Evolutionary conservation across 2,329 filamentous ascomycete genomes (phyloP).

Genomic region (Zasmidium angulare): DNA sequence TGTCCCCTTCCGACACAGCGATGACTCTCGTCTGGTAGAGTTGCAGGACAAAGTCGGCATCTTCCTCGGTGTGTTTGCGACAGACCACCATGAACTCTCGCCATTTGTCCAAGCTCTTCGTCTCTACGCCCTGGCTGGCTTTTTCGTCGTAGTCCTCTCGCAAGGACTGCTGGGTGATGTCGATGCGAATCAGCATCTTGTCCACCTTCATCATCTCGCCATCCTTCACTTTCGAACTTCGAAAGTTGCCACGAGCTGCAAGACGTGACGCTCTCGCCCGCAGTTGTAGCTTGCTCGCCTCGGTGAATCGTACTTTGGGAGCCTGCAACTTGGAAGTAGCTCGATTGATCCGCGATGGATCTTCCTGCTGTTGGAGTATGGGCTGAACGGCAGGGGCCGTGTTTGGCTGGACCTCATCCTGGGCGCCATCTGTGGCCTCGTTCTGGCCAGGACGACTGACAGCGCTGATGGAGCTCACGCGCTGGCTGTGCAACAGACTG

Average conservation of each 20-base stretch:
- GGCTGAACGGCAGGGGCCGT: constrained; percentile 10
- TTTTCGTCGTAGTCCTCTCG: constrained; percentile 65
- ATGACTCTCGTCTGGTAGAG: constrained; percentile 51
- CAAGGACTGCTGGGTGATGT: constrained; percentile 49
- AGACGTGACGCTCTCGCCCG: constrained; percentile 31
- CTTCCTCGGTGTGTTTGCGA: constrained; percentile 55
- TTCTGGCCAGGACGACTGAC: not conserved
- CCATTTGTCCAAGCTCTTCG: constrained; percentile 63
- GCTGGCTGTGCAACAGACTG: constrained; percentile 27
- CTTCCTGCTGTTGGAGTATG: constrained; percentile 11
- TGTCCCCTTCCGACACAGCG: constrained; percentile 50
- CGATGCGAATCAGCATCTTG: constrained; percentile 66
- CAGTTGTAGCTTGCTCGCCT: constrained; percentile 32
- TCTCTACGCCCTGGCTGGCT: constrained; percentile 59
- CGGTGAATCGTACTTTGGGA: constrained; percentile 31
- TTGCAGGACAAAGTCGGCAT: constrained; percentile 42
- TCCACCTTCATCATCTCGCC: constrained; percentile 68
- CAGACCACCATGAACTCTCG: constrained; percentile 64
- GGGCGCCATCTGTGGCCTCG: not conserved
- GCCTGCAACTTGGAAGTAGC: constrained; percentile 15
- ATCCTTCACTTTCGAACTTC: constrained; percentile 44
- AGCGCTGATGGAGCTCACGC: constrained; percentile 11
- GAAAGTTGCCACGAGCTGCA: constrained; percentile 28
- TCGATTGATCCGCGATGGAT: constrained; percentile 14
- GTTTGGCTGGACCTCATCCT: constrained; percentile 7